These are phyloP conservation scores for Cymbomonas tetramitiformis DNA, from an alignment of 139 green algal genomes.

Conservation along the genomic window DNA sequence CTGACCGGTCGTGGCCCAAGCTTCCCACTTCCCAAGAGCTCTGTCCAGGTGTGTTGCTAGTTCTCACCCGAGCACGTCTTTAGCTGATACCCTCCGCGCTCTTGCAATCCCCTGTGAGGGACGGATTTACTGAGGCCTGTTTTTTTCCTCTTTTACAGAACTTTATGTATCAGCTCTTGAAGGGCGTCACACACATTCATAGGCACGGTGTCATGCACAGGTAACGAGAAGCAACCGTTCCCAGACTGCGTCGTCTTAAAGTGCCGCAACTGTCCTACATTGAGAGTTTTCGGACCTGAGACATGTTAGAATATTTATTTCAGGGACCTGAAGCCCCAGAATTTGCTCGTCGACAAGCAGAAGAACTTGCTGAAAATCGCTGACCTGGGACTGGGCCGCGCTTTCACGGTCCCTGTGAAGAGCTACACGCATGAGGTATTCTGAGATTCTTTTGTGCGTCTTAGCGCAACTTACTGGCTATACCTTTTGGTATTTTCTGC, in stretches of 20 bases:
- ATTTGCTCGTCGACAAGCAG: constrained; percentile 77
- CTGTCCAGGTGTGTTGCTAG: too few species aligned
- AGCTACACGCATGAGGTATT: constrained; percentile 97
- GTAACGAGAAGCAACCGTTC: too few species aligned
- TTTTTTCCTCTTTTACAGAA: constrained; percentile 47
- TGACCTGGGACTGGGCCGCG: constrained; percentile 84
- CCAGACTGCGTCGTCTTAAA: background rate
- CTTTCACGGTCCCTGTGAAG: constrained; percentile 94
- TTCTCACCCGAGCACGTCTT: constrained; percentile 3
- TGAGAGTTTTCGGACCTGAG: background rate
- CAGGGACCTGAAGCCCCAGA: constrained; percentile 96
- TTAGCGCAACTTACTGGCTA: too few species aligned
- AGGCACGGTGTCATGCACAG: constrained; percentile 88
- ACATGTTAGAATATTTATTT: constrained; percentile 14
- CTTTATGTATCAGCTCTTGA: constrained; percentile 92
- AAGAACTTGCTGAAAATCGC: constrained; percentile 81
- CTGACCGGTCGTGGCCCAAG: constrained; percentile 55
- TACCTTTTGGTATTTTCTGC: too few species aligned
- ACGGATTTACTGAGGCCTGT: background rate
- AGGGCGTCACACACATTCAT: constrained; percentile 86
- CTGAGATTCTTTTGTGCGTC: constrained; percentile 26
- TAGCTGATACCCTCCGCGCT: background rate
- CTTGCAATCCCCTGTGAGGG: background rate
- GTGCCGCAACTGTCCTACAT: background rate
- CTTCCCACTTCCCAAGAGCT: constrained; percentile 20